Evolutionary conservation across 306 rosid species (phyloP).

Genomic region (Cucurbita ficifolia): DNA sequence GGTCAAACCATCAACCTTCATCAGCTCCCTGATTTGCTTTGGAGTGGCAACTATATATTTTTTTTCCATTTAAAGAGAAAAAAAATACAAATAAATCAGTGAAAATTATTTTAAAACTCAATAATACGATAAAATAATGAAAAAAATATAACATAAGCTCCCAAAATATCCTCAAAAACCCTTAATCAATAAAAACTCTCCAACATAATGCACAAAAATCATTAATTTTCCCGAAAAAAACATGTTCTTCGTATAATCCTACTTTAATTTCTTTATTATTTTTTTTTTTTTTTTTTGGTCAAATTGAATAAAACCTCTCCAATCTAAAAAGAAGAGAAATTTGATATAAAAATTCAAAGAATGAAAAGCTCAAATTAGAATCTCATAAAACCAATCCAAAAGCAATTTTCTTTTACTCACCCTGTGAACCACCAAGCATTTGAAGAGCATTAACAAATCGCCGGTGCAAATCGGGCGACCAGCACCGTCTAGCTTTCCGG

Average conservation of each 20-base stretch:
- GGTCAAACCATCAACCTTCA: constrained; percentile 99
- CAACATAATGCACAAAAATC: neutral
- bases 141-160: neutral
- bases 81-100: neutral
- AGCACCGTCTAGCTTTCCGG: constrained; percentile 90
- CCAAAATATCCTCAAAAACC: neutral
- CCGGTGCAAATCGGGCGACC: constrained; percentile 98
- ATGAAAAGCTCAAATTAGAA: neutral
- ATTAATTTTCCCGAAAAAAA: neutral
- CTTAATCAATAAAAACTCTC: neutral
- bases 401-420: constrained; percentile 15
- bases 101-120: neutral
- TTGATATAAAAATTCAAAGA: neutral
- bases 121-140: neutral
- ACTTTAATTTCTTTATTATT: neutral
- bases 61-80: neutral
- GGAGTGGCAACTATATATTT: constrained; percentile 72
- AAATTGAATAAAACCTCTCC: neutral
- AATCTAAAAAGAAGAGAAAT: constrained; percentile 1
- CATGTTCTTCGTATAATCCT: neutral
- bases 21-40: constrained; percentile 93
- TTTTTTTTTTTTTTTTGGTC: neutral
- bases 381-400: neutral
- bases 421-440: constrained; percentile 99
- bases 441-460: constrained; percentile 94